A percentile compares a stretch with the other conserved stretches of the same genome.
These are phyloP conservation scores for Dryas integrifolia DNA, from an alignment of 331 rosid genomes.

Conservation along the genomic window DNA sequence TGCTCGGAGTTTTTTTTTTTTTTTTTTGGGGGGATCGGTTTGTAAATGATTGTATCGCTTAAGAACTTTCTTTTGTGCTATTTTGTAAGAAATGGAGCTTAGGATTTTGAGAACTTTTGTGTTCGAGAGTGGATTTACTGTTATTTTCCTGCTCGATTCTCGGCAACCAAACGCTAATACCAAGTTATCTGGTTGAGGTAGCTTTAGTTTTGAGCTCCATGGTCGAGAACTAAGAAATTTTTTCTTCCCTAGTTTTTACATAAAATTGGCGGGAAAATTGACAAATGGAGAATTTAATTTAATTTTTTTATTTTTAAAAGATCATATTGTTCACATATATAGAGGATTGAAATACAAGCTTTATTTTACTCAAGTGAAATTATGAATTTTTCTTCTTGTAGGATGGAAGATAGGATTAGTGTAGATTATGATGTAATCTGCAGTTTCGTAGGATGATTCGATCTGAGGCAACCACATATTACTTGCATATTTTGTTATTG, in stretches of 20 bases:
- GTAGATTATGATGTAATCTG: background rate
- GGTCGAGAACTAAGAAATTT: constrained; percentile 2
- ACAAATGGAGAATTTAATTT: constrained; percentile 4
- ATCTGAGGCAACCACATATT: constrained; percentile 1
- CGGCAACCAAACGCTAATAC: constrained; percentile 11
- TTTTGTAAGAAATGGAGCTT: background rate
- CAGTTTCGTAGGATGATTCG: background rate
- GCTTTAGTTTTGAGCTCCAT: background rate
- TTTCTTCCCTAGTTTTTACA: constrained; percentile 13
- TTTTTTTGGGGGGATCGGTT: background rate
- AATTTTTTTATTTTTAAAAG: background rate
- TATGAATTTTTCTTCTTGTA: background rate
- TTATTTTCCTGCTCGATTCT: constrained; percentile 18
- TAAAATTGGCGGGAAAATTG: constrained; percentile 42
- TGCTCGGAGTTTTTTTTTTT: background rate
- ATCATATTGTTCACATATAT: background rate
- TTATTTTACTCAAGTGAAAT: background rate
- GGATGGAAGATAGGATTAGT: background rate
- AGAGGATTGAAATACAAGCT: background rate
- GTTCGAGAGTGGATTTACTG: background rate
- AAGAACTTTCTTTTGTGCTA: background rate
- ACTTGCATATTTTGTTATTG: background rate
- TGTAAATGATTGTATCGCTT: background rate
- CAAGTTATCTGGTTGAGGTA: background rate
- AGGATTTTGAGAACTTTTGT: background rate